Percentiles rank a stretch among this genome's conserved stretches.
phyloP scores from a whole-genome alignment of 2,329 filamentous ascomycete species.

The Camillea tinctor region DNA sequence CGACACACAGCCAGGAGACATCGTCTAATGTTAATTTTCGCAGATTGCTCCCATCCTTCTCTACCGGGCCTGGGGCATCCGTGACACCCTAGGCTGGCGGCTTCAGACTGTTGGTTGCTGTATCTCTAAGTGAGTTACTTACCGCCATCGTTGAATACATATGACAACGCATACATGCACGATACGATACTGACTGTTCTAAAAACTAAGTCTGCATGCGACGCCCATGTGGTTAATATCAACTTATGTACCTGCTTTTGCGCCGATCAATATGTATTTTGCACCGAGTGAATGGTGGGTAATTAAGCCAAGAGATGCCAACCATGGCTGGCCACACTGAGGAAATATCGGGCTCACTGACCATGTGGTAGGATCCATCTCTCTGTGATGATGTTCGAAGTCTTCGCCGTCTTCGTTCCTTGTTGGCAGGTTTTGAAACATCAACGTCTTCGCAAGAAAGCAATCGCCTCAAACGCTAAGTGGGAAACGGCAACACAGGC shows the following conservation, averaged over 20 bases:
- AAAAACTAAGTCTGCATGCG: conserved; percentile 48
- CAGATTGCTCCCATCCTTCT: conserved; percentile 50
- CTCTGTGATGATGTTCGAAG: conserved; percentile 53
- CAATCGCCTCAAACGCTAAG: conserved; percentile 27
- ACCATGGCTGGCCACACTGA: conserved; percentile 23
- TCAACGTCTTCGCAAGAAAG: conserved; percentile 20
- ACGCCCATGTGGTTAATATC: conserved; percentile 58
- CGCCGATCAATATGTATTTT: conserved; percentile 46
- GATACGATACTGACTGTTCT: conserved; percentile 1
- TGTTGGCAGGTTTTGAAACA: conserved; percentile 30
- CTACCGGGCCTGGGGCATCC: conserved; percentile 51
- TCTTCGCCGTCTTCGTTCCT: conserved; percentile 55
- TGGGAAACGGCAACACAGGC: conserved; percentile 31
- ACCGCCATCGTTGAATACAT: neutral
- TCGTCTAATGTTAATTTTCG: neutral
- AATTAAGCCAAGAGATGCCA: neutral
- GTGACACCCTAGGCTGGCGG: conserved; percentile 58
- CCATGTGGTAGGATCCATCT: conserved; percentile 40
- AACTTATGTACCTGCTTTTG: conserved; percentile 39
- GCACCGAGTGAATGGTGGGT: conserved; percentile 51
- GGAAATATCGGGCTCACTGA: conserved; percentile 1
- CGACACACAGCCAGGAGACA: too few species aligned
- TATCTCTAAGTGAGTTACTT: conserved; percentile 29
- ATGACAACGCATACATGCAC: neutral
- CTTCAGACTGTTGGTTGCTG: conserved; percentile 48